A percentile compares a stretch with the other conserved stretches of the same genome.
Conservation (phyloP, 768 basidiomycete species). For the Hygrophorus pudorinus region DNA sequence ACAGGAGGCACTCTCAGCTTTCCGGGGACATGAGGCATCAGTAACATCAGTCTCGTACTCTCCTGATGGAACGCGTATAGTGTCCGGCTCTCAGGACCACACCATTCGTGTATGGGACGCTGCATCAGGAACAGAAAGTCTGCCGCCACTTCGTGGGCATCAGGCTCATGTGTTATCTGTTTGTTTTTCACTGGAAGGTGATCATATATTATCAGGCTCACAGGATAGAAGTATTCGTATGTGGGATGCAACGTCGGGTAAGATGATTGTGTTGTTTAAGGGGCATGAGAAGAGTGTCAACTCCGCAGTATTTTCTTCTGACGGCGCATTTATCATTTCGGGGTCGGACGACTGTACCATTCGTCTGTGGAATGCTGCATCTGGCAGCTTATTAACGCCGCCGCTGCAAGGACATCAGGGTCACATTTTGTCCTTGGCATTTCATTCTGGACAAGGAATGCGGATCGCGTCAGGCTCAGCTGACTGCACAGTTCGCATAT, state of each 20-base stretch:
- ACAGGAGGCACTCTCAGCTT: not conserved
- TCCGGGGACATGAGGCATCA: not conserved
- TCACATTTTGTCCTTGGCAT: not conserved
- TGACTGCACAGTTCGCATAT: constrained; percentile 1
- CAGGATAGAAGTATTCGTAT: not conserved
- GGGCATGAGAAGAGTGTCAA: constrained; percentile 8
- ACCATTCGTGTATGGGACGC: constrained; percentile 6
- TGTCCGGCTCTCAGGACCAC: constrained; percentile 1
- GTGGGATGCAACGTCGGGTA: not conserved
- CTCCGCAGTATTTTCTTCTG: constrained; percentile 11
- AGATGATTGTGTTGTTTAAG: not conserved
- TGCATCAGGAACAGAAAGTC: not conserved
- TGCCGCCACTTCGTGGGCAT: not conserved
- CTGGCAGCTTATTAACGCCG: constrained; percentile 1
- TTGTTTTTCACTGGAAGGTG: not conserved
- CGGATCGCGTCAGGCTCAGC: constrained; percentile 1
- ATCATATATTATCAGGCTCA: not conserved
- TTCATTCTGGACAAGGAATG: not conserved
- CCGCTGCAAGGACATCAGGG: not conserved
- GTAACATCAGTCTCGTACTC: constrained; percentile 5
- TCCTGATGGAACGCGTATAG: constrained; percentile 5
- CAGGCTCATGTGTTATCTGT: not conserved
- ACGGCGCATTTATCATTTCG: constrained; percentile 9
- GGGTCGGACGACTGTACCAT: constrained; percentile 11
- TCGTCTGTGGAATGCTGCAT: constrained; percentile 11